Conservation (phyloP, 805 yeast genomes). For the Zygoascus biomembranicola region DNA sequence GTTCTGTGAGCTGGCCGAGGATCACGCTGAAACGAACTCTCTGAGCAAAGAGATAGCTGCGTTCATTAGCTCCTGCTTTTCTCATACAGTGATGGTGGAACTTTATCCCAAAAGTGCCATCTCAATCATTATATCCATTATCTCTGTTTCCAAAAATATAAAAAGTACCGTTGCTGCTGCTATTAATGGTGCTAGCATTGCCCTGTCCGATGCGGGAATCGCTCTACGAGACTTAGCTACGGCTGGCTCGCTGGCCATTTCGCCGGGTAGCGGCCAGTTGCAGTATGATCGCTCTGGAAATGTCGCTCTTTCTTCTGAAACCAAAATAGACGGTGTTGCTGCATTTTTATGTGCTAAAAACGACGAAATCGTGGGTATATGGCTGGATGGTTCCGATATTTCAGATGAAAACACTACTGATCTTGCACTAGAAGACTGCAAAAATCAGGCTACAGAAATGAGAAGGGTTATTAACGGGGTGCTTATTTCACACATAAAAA, state of each 20-base stretch:
- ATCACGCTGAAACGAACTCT: constrained; percentile 23
- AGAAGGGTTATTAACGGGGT: constrained; percentile 40
- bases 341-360: constrained; percentile 41
- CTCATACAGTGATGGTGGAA: constrained; percentile 48
- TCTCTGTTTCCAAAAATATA: constrained; percentile 37
- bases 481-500: constrained; percentile 24
- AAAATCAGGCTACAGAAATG: constrained; percentile 23
- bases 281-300: background rate
- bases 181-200: constrained; percentile 58
- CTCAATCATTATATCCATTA: constrained; percentile 62
- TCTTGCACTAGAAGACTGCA: constrained; percentile 30
- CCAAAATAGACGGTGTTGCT: constrained; percentile 31
- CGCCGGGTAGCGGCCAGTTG: background rate
- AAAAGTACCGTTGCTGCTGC: constrained; percentile 39
- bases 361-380: constrained; percentile 46
- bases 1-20: constrained; percentile 32
- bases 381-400: constrained; percentile 35
- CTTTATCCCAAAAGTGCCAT: constrained; percentile 89
- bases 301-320: background rate
- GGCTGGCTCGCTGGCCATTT: constrained; percentile 22
- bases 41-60: constrained; percentile 34
- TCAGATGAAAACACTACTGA: constrained; percentile 10
- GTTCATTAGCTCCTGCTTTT: constrained; percentile 43
- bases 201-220: constrained; percentile 77
- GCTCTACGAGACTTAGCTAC: constrained; percentile 73